These are phyloP conservation scores for Lentinula edodes DNA, from an alignment of 768 basidiomycete genomes.

Conservation along the genomic window DNA sequence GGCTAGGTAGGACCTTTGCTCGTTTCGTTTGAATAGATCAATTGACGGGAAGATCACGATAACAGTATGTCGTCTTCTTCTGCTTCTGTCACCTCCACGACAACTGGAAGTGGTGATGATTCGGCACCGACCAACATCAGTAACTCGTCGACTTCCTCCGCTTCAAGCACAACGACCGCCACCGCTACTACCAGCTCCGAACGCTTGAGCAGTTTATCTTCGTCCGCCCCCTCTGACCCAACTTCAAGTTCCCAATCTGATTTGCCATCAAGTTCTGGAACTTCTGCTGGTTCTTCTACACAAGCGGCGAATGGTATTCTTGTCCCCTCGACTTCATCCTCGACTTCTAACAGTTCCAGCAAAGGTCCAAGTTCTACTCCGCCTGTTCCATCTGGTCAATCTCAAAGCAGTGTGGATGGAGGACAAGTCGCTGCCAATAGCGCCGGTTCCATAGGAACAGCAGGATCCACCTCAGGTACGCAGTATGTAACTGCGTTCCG, in stretches of 20 bases:
- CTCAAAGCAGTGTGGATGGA: background rate
- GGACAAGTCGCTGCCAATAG: background rate
- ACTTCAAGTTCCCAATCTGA: background rate
- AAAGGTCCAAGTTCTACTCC: background rate
- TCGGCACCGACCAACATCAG: background rate
- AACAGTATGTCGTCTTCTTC: background rate
- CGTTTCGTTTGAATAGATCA: background rate
- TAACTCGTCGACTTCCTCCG: background rate
- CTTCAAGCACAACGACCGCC: background rate
- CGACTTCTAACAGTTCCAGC: slow-evolving; percentile 1
- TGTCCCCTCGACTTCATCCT: background rate
- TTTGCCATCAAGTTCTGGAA: background rate
- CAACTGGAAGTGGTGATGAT: background rate
- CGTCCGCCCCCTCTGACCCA: background rate
- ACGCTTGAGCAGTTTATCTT: background rate
- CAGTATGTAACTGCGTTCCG: background rate
- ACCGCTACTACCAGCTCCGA: background rate
- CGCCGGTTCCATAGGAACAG: background rate
- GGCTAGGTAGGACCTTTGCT: background rate
- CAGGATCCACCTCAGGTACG: slow-evolving; percentile 6
- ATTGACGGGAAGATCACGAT: too few species aligned
- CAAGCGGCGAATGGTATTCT: slow-evolving; percentile 3
- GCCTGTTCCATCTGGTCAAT: background rate
- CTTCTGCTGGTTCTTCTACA: background rate
- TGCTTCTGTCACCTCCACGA: background rate